These are phyloP conservation scores for Dispira parvispora DNA, from an alignment of 192 early-diverging fungal genomes.

Conservation along the genomic window DNA sequence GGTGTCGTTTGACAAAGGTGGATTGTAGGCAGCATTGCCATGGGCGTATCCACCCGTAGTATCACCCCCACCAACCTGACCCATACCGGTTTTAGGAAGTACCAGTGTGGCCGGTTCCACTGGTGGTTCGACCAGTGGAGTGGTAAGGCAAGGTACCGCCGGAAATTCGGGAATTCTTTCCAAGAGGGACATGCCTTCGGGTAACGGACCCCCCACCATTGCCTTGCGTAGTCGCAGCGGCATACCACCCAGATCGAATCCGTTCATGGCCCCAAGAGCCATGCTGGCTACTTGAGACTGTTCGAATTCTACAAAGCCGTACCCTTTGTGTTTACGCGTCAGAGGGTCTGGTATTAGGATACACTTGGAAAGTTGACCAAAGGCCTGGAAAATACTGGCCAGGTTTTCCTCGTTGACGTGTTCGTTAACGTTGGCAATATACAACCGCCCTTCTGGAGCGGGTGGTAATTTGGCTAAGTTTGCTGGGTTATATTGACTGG, in stretches of 20 bases:
- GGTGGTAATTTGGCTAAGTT: constrained; percentile 41
- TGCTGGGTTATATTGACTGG: constrained; percentile 59
- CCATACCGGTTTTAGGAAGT: neutral
- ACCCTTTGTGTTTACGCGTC: constrained; percentile 56
- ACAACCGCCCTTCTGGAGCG: constrained; percentile 50
- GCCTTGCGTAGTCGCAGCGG: constrained; percentile 45
- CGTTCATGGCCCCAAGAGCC: constrained; percentile 51
- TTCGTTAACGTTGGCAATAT: constrained; percentile 72
- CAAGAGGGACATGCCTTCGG: constrained; percentile 61
- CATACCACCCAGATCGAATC: constrained; percentile 58
- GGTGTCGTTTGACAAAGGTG: constrained; percentile 17
- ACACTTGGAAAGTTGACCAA: constrained; percentile 58
- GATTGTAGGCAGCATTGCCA: neutral
- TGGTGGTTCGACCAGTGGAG: neutral
- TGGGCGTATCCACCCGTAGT: neutral
- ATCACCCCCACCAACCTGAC: neutral
- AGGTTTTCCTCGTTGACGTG: constrained; percentile 55
- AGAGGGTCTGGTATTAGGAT: constrained; percentile 48
- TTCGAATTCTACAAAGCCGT: constrained; percentile 70
- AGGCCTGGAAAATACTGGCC: constrained; percentile 62
- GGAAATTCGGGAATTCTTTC: constrained; percentile 29
- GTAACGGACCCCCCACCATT: constrained; percentile 61
- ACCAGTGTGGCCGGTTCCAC: neutral
- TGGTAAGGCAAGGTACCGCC: neutral
- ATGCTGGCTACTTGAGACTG: constrained; percentile 35